Conservation (phyloP, 441 rosid species). For the Erysimum cheiri region DNA sequence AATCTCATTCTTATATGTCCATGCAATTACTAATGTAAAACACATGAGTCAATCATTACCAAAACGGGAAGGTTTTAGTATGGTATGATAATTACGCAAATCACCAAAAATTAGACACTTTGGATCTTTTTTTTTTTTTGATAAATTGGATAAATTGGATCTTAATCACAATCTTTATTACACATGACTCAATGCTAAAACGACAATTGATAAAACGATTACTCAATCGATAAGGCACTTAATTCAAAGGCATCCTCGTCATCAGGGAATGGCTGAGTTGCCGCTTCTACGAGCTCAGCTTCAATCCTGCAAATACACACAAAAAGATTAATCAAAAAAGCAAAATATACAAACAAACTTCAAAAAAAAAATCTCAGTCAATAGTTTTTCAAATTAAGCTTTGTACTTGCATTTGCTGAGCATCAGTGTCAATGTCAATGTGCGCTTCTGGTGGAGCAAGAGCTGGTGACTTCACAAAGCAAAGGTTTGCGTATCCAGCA, state of each 20-base stretch:
- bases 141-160: not conserved
- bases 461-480: slow-evolving; percentile 73
- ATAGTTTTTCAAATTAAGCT: not conserved
- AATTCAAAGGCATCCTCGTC: not conserved
- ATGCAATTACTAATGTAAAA: not conserved
- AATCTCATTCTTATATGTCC: not conserved
- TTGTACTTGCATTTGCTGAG: slow-evolving; percentile 46
- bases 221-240: not conserved
- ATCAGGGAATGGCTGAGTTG: not conserved
- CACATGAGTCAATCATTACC: not conserved
- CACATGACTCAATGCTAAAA: not conserved
- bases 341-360: not conserved
- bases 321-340: not conserved
- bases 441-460: slow-evolving; percentile 74
- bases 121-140: too few relatives aligned
- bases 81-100: too few relatives aligned
- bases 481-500: slow-evolving; percentile 71
- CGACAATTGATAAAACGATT: not conserved
- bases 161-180: not conserved
- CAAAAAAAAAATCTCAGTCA: not conserved
- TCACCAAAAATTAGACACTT: too few relatives aligned
- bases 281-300: not conserved
- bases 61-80: not conserved
- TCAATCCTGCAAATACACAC: not conserved
- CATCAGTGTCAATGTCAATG: slow-evolving; percentile 52